Conservation (phyloP, 345 rosid genomes). For the Hibiscus mutabilis region DNA sequence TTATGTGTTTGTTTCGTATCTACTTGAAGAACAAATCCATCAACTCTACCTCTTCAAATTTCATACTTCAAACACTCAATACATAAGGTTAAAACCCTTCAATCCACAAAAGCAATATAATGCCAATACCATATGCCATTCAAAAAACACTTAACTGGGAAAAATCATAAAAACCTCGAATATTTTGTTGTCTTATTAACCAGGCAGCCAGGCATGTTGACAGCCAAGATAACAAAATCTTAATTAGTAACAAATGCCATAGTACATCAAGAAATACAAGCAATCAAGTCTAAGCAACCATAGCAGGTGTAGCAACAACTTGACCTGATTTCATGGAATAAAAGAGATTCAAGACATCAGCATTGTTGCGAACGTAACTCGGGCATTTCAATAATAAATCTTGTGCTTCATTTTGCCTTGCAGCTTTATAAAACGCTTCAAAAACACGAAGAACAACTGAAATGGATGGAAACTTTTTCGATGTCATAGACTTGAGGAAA, state of each 20-base stretch:
- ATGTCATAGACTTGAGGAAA: conserved; percentile 59
- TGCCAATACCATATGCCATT: no score
- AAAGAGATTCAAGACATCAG: conserved; percentile 80
- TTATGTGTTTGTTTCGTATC: no score
- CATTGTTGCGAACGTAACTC: conserved; percentile 51
- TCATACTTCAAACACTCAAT: no score
- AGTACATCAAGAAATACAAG: conserved; percentile 12
- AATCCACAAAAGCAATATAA: no score
- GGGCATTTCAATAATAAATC: conserved; percentile 71
- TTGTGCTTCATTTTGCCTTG: conserved; percentile 62
- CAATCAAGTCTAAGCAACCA: conserved; percentile 23
- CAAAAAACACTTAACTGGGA: no score
- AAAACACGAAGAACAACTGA: conserved; percentile 56
- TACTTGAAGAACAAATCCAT: no score
- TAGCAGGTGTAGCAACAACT: conserved; percentile 20
- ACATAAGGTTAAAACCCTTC: no score
- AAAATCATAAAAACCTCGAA: no score
- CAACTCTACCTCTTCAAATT: no score
- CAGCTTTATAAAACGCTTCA: conserved; percentile 53
- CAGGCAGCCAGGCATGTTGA: neutral
- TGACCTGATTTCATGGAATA: conserved; percentile 35
- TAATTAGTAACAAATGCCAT: conserved; percentile 14
- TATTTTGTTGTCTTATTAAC: neutral
- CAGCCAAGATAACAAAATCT: neutral
- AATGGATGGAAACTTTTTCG: conserved; percentile 60